A percentile compares a stretch with the other conserved stretches of the same genome.
These are phyloP conservation scores for Lepidium didymum DNA, from an alignment of 345 rosid species.

Conservation along the genomic window DNA sequence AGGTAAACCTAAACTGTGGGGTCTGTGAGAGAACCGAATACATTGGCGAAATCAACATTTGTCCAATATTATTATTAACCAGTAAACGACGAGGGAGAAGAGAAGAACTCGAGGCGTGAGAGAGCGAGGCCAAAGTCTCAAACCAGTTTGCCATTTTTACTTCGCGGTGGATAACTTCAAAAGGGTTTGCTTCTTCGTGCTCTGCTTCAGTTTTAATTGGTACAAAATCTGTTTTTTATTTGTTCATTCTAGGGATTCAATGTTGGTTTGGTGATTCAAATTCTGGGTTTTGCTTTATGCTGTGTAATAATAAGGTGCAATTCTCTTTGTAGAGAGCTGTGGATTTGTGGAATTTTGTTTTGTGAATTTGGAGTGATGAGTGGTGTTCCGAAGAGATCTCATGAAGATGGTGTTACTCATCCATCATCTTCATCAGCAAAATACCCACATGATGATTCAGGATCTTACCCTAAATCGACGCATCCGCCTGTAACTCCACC, in stretches of 20 bases:
- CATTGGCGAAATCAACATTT: background rate
- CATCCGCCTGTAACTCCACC: slow-evolving; percentile 23
- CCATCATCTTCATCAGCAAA: slow-evolving; percentile 63
- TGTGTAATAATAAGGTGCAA: background rate
- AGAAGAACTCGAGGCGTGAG: background rate
- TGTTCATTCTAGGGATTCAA: slow-evolving; percentile 7
- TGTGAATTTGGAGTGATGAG: slow-evolving; percentile 43
- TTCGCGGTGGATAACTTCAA: background rate
- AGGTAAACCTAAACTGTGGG: slow-evolving; percentile 4
- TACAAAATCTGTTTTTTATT: background rate
- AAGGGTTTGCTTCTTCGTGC: slow-evolving; percentile 6
- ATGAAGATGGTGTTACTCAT: slow-evolving; percentile 65
- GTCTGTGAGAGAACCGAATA: background rate
- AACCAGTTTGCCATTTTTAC: slow-evolving; percentile 7
- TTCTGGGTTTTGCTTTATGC: background rate
- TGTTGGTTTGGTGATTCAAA: slow-evolving; percentile 2
- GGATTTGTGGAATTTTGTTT: background rate
- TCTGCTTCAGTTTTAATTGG: slow-evolving; percentile 10
- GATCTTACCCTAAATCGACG: slow-evolving; percentile 51
- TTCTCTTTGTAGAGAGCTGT: background rate
- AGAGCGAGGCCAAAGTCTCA: background rate
- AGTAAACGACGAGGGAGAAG: background rate
- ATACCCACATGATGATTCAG: slow-evolving; percentile 63
- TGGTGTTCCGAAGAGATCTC: slow-evolving; percentile 75
- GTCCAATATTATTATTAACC: background rate